Evolutionary conservation across 768 basidiomycete genomes (phyloP), one percentile per base, ranked within the genome.

Genomic region (Mycena belliarum): DNA sequence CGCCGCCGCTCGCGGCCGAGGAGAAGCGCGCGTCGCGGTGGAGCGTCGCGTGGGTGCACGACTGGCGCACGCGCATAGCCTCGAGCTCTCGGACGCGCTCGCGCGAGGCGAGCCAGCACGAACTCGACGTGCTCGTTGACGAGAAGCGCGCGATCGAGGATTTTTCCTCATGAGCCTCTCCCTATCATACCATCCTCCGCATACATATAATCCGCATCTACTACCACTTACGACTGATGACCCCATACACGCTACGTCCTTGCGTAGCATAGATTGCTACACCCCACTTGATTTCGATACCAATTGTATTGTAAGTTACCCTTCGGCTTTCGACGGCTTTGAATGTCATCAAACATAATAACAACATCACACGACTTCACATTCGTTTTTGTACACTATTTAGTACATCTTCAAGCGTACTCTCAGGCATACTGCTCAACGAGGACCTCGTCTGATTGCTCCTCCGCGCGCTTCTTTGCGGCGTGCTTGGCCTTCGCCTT

Each of bases 31-130:
- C 76, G 23, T 49, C 54, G 20, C 71, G 81, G 52, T 87, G 85
- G 82, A 71, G 76, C n/a, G 61, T 63, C 25, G 54, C 62, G 33
- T 87, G 85, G 88, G 79, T 88, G n/a, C 80, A 80, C 59, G 84
- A 87, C 59, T 88, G 83, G 86, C 80, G 84, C 55, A 75, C 76
- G 4, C 78, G 81, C 52, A 72, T 83, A 33, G 71, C 75, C 2
- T 85, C 86, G 23, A 78, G 78, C 41, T 80, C 83, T 41, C 72
- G 75, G 49, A 75, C 78, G 57, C 72, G 75, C 49, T 75, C 78
- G 56, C 80, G 79, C 50, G 72, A 73, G 33, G 71, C 76, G 47
- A 76, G 76, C 53, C 71, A 76, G 60, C 76, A 77, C 63, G 73
- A 78, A 64, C 70, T 85, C 55, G 73, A 80, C 51, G 72, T 78